Conservation (phyloP, 768 basidiomycete species). For the Rhodotorula kratochvilovae region DNA sequence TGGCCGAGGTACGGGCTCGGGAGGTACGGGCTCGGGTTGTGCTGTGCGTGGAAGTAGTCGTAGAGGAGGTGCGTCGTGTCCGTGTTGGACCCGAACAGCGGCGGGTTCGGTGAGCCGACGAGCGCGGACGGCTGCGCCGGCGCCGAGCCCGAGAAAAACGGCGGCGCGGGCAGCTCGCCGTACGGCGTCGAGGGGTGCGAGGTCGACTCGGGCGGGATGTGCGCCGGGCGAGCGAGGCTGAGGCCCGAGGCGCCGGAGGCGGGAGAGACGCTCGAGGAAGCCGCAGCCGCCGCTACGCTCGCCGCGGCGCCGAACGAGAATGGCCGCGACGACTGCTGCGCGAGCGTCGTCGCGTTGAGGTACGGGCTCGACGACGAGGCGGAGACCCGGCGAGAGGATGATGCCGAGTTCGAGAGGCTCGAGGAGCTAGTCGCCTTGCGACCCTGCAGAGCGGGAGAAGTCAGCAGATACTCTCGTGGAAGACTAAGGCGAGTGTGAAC, state of each 20-base stretch:
- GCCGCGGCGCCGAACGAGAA: constrained; percentile 26
- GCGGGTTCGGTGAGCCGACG: constrained; percentile 21
- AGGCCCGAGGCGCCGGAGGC: constrained; percentile 37
- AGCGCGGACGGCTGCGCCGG: constrained; percentile 14
- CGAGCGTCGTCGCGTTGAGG: constrained; percentile 30
- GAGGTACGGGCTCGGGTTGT: constrained; percentile 11
- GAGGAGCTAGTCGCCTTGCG: neutral
- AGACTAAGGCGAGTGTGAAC: neutral
- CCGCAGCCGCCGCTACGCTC: neutral
- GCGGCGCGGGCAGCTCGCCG: neutral
- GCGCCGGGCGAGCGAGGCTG: constrained; percentile 21
- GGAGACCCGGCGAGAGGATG: constrained; percentile 18
- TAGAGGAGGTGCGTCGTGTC: constrained; percentile 27
- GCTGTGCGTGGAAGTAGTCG: constrained; percentile 36
- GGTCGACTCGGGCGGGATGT: neutral
- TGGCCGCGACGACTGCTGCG: neutral
- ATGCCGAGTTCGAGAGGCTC: neutral
- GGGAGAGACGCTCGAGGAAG: neutral
- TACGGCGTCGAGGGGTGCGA: constrained; percentile 13
- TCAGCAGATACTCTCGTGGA: no score
- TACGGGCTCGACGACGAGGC: constrained; percentile 25
- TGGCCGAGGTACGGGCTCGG: constrained; percentile 15
- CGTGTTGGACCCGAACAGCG: constrained; percentile 13
- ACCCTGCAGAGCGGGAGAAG: neutral
- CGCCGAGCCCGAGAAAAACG: constrained; percentile 22